Conservation (phyloP, 345 rosid genomes). For the Acer campestre region DNA sequence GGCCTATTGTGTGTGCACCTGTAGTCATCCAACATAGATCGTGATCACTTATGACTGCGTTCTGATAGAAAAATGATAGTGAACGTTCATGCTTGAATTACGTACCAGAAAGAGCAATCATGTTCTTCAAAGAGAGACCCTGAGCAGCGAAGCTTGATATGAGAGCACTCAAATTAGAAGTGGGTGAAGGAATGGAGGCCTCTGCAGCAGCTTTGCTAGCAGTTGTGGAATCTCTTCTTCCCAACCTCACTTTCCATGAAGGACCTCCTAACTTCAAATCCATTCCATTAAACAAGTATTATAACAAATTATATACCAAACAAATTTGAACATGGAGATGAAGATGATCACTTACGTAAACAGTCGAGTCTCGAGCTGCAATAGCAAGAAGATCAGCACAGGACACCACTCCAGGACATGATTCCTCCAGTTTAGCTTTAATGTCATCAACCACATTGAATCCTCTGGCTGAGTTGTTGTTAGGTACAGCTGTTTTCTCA, state of each 20-base stretch:
- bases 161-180: conserved; percentile 38
- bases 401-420: conserved; percentile 53
- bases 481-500: conserved; percentile 59
- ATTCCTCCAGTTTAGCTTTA: conserved; percentile 45
- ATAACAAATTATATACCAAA: no score
- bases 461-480: conserved; percentile 46
- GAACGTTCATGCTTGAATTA: no score
- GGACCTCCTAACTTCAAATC: conserved; percentile 50
- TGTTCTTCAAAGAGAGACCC: conserved; percentile 41
- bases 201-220: conserved; percentile 42
- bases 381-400: conserved; percentile 60
- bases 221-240: conserved; percentile 48
- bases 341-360: conserved; percentile 24
- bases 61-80: no score
- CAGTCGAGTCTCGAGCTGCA: conserved; percentile 53
- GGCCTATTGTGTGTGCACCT: conserved; percentile 45
- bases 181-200: conserved; percentile 36
- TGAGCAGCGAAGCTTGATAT: conserved; percentile 40
- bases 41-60: no score
- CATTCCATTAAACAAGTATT: neutral
- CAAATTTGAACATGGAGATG: neutral
- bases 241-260: conserved; percentile 43
- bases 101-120: conserved; percentile 50
- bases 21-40: no score
- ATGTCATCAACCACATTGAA: conserved; percentile 47